A percentile compares a stretch with the other conserved stretches of the same genome.
These are phyloP conservation scores for Lipomyces kockii DNA, from an alignment of 805 yeast genomes.

Conservation along the genomic window DNA sequence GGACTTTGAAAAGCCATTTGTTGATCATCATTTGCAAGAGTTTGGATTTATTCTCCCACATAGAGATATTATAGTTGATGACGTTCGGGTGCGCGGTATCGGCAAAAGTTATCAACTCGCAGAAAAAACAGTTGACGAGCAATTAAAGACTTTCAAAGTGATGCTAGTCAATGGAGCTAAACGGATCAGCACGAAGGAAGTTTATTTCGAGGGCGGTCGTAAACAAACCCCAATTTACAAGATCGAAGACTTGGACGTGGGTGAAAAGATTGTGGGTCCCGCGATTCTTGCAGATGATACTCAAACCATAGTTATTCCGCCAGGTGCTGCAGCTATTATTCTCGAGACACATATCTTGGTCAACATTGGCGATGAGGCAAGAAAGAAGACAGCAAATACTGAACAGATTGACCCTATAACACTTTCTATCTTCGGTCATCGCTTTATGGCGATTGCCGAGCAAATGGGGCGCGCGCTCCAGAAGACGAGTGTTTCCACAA, in stretches of 20 bases:
- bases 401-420: constrained; percentile 66
- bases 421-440: constrained; percentile 76
- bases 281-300: constrained; percentile 79
- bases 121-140: constrained; percentile 57
- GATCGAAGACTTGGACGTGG: constrained; percentile 58
- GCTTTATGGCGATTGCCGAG: constrained; percentile 90
- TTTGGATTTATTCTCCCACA: constrained; percentile 68
- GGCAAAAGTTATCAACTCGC: constrained; percentile 59
- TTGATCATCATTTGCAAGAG: constrained; percentile 64
- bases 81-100: constrained; percentile 72
- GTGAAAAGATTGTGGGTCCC: constrained; percentile 66
- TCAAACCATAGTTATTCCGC: constrained; percentile 77
- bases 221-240: constrained; percentile 59
- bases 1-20: constrained; percentile 54
- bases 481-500: constrained; percentile 79
- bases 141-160: constrained; percentile 49
- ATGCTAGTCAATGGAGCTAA: constrained; percentile 10
- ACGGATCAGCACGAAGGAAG: constrained; percentile 47
- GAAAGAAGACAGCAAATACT: constrained; percentile 10
- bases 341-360: constrained; percentile 67
- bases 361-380: constrained; percentile 39
- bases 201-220: constrained; percentile 60
- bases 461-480: constrained; percentile 84
- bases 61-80: constrained; percentile 67
- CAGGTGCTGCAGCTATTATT: constrained; percentile 60